Base-by-base conservation (phyloP, 148 eudicot genomes). In the Vaccinium corymbosum region DNA sequence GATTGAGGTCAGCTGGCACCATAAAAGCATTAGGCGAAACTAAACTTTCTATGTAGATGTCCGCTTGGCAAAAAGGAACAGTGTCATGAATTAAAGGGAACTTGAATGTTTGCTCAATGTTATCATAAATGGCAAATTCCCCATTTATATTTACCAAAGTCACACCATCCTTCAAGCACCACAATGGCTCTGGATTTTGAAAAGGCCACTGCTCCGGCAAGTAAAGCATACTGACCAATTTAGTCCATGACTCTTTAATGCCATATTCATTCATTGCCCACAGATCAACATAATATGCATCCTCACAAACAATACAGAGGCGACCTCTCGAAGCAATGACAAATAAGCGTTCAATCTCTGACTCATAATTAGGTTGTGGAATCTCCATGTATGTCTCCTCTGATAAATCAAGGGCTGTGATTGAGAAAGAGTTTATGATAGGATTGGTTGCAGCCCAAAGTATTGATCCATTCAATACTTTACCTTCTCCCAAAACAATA, bases 191-290 rank as follows among this genome's bases (percentile, higher is more conserved):
- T 73, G 77, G 48, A 46, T 7, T 16, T 8, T 35, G 77, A 38
- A 5, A 42, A 17, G n/a, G 77, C 2, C 19, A 17, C 0, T 35
- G n/a, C 50, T 42, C 22, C 13, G 77, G 77, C n/a, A 42, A 38
- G 22, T 38, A 73, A 38, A 22, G 77, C 12, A 73, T 73, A 17
- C 51, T 16, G 50, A 17, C n/a, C 50, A 73, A 73, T 73, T 73
- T 73, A 73, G 77, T 38, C 77, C 77, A 73, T 7, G 77, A 73
- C 11, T 38, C 77, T 73, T 73, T 73, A 42, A 35, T 38, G 50
- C 77, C 77, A 38, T 73, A 73, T 38, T 73, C 77, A 73, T 73
- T 73, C 77, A 73, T 73, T 73, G 20, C 50, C 77, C 50, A 73
- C 77, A 73, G 50, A 38, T 73, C 77, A 38, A 59, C 22, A 59